phyloP scores from a whole-genome alignment of 2,329 filamentous ascomycete species.

The Colletotrichum noveboracense region DNA sequence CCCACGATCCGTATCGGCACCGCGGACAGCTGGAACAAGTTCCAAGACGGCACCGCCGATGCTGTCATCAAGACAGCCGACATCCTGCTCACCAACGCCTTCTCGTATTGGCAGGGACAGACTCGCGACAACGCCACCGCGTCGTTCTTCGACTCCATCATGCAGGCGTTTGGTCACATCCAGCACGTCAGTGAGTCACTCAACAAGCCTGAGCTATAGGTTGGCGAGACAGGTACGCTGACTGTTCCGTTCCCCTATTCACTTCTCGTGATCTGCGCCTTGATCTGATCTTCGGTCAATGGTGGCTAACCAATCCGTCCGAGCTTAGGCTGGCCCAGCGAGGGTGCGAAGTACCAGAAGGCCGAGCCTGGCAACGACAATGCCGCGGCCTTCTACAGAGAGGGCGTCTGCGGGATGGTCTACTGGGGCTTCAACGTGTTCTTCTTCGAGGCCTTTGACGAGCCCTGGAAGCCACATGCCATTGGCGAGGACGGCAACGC shows the following conservation, averaged over 20 bases:
- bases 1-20: conserved; percentile 65
- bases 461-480: conserved; percentile 72
- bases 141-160: conserved; percentile 72
- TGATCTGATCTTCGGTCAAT: not conserved
- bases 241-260: not conserved
- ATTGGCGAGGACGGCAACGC: conserved; percentile 66
- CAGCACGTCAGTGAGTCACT: conserved; percentile 57
- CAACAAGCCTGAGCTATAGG: conserved; percentile 69
- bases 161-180: conserved; percentile 67
- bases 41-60: conserved; percentile 70
- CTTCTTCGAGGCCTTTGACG: conserved; percentile 77
- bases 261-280: not conserved
- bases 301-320: not conserved
- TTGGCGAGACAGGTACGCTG: conserved; percentile 61
- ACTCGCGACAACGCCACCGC: conserved; percentile 57
- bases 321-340: conserved; percentile 61
- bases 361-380: conserved; percentile 65
- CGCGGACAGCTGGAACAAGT: conserved; percentile 78
- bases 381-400: conserved; percentile 64
- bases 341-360: conserved; percentile 64
- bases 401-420: conserved; percentile 68
- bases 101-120: conserved; percentile 75
- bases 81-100: conserved; percentile 69
- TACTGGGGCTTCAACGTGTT: conserved; percentile 73
- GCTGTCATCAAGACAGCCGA: conserved; percentile 64